Percentiles rank a stretch among this genome's conserved stretches.
Conservation (phyloP, 305 asterid genomes). For the Plantago lanceolata region DNA sequence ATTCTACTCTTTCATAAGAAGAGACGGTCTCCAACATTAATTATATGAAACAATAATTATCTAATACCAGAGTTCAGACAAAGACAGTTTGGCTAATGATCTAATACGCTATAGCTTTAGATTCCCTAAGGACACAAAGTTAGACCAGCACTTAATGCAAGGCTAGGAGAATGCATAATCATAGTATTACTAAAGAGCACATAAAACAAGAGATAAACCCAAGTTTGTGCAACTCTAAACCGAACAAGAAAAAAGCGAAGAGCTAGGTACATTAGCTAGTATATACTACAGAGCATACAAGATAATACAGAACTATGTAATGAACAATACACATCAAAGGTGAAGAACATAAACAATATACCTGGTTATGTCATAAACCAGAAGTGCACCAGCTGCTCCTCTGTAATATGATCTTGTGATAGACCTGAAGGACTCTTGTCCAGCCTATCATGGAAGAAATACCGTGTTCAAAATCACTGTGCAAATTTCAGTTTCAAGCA, state of each 20-base stretch:
- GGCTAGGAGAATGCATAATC: neutral
- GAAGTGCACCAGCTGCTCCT: conserved; percentile 91
- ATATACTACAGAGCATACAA: neutral
- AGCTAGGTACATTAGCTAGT: neutral
- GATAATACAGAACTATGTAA: neutral
- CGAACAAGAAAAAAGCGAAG: neutral
- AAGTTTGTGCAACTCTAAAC: neutral
- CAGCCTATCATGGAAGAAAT: conserved; percentile 44
- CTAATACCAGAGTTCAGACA: neutral
- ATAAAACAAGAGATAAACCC: neutral
- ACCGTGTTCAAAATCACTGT: neutral
- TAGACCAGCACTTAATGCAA: neutral
- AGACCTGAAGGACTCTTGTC: conserved; percentile 79
- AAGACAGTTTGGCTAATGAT: neutral
- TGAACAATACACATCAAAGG: neutral
- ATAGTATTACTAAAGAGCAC: neutral
- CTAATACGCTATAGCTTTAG: neutral
- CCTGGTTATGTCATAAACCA: conserved; percentile 81
- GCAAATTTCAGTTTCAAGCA: neutral
- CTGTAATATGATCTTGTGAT: conserved; percentile 79
- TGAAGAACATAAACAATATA: conserved; percentile 11
- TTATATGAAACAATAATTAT: no score
- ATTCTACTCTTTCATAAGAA: neutral
- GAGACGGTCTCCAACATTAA: neutral
- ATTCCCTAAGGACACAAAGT: neutral